These are phyloP conservation scores for Naganishia randhawae DNA, from an alignment of 768 basidiomycete genomes.

Conservation along the genomic window DNA sequence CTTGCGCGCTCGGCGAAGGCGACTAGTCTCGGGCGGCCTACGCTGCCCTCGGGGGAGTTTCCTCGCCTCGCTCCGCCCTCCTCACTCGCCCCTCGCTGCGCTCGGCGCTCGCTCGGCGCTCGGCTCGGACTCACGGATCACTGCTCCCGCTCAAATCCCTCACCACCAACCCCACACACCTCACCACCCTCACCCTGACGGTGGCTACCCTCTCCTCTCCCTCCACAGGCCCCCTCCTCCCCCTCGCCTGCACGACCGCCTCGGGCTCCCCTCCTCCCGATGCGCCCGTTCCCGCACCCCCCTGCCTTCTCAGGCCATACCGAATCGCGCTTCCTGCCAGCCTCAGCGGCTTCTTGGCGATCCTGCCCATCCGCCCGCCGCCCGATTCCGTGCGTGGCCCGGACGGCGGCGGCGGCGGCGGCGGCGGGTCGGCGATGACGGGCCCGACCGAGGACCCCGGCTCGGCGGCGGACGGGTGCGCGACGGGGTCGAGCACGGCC, in stretches of 20 bases:
- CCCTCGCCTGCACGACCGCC: neutral
- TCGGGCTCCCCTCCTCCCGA: neutral
- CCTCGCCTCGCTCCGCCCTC: neutral
- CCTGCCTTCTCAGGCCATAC: neutral
- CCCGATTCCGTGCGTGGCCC: neutral
- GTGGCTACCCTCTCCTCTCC: conserved; percentile 45
- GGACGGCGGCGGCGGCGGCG: too few species aligned
- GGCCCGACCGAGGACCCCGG: neutral
- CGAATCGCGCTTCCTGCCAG: neutral
- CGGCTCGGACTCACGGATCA: conserved; percentile 48
- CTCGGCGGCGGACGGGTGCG: neutral
- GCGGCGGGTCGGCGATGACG: neutral
- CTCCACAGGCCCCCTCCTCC: conserved; percentile 39
- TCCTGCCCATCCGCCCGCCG: neutral
- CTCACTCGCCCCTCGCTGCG: neutral
- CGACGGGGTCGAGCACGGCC: conserved; percentile 1
- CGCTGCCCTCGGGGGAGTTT: neutral
- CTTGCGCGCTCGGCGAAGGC: neutral
- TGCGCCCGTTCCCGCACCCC: neutral
- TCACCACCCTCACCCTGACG: conserved; percentile 47
- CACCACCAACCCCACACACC: conserved; percentile 43
- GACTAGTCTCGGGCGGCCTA: neutral
- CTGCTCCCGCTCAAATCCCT: conserved; percentile 43
- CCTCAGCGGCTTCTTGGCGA: conserved; percentile 4
- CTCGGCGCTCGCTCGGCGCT: neutral